Evolutionary conservation across 345 rosid genomes (phyloP).

Genomic region (Physaria fendleri): DNA sequence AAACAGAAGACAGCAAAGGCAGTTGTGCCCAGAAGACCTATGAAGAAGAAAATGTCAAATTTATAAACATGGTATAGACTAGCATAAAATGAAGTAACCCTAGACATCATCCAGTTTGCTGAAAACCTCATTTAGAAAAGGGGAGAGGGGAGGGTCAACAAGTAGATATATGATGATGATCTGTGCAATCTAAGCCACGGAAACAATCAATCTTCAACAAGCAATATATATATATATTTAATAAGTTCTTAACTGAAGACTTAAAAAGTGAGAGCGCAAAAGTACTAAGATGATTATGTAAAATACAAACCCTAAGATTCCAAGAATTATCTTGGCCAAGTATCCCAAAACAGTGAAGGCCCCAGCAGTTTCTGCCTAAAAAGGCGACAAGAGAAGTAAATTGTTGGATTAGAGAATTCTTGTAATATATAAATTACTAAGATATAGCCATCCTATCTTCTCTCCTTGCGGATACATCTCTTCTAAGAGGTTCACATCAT

Average conservation of each 20-base stretch:
- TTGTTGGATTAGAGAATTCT: neutral
- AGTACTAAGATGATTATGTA: neutral
- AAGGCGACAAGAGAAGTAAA: constrained; percentile 9
- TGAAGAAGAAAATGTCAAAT: constrained; percentile 7
- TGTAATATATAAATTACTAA: neutral
- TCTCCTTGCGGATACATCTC: constrained; percentile 99
- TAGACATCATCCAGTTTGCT: constrained; percentile 89
- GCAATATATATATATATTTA: neutral
- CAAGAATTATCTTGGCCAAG: constrained; percentile 78
- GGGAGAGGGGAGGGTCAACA: constrained; percentile 75
- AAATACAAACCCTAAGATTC: constrained; percentile 67
- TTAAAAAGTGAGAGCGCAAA: neutral
- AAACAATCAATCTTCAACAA: constrained; percentile 68
- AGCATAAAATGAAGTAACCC: constrained; percentile 47
- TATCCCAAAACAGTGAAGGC: constrained; percentile 91
- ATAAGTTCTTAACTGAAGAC: neutral
- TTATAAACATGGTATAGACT: neutral
- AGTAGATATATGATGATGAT: constrained; percentile 76
- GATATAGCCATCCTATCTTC: constrained; percentile 39
- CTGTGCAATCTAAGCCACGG: constrained; percentile 96
- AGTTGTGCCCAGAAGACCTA: constrained; percentile 92
- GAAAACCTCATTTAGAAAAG: constrained; percentile 90
- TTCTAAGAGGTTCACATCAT: constrained; percentile 90
- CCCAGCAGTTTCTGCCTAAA: constrained; percentile 94
- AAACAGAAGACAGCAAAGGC: constrained; percentile 98